A percentile compares a stretch with the other conserved stretches of the same genome.
These are phyloP conservation scores for Geosmithia flava DNA, from an alignment of 2,329 filamentous ascomycete species.

Conservation along the genomic window DNA sequence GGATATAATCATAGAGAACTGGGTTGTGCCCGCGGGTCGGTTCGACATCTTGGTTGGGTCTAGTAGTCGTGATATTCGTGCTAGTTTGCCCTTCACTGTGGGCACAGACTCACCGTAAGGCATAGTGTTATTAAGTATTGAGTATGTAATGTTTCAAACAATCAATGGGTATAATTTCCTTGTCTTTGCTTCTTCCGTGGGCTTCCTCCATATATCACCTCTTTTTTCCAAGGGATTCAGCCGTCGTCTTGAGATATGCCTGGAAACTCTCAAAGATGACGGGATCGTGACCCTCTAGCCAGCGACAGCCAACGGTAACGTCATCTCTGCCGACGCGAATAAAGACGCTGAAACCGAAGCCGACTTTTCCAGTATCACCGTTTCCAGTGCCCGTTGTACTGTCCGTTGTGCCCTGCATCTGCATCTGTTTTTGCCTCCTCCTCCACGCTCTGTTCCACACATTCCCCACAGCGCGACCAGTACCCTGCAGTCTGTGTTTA, in stretches of 20 bases:
- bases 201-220: background rate
- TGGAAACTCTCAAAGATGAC: conserved; percentile 78
- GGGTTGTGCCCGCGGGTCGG: conserved; percentile 31
- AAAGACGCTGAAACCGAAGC: conserved; percentile 47
- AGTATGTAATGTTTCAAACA: background rate
- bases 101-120: too few species aligned
- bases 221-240: background rate
- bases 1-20: conserved; percentile 49
- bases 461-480: conserved; percentile 54
- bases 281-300: conserved; percentile 60
- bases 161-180: too few species aligned
- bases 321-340: conserved; percentile 25
- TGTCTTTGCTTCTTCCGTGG: background rate
- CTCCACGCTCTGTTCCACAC: conserved; percentile 71
- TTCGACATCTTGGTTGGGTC: conserved; percentile 30
- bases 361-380: conserved; percentile 15
- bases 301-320: conserved; percentile 39
- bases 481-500: conserved; percentile 34
- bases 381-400: conserved; percentile 4
- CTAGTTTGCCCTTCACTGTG: conserved; percentile 9
- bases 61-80: conserved; percentile 31
- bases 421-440: conserved; percentile 35
- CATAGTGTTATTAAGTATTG: background rate
- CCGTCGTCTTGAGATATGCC: conserved; percentile 53
- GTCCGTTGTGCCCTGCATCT: conserved; percentile 29